Base-by-base conservation (phyloP, 345 rosid species). In the Gossypium anomalum region DNA sequence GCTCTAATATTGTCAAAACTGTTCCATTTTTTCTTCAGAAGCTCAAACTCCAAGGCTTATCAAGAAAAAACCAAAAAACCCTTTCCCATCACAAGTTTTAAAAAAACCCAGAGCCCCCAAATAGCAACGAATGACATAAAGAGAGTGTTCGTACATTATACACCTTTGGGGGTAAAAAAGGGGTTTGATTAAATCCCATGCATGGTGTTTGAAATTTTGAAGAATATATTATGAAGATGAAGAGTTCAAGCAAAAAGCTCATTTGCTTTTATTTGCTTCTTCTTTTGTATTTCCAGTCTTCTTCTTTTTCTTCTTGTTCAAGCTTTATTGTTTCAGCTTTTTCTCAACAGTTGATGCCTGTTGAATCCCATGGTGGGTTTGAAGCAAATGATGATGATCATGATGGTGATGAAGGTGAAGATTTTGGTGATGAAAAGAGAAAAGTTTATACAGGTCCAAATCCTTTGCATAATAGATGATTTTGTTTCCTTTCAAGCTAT, bases 381-480 rank as follows among this genome's bases (percentile, higher is more conserved):
- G 34, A 48, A 63, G 70, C 51, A 14, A 72, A 12, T 38, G 63
- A 9, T 55, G 2, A 74, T 20, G 66, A 43, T 41, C 57, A 23
- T 22, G 7, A 8, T 22, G 61, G 23, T 19, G 27, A 56, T 9
- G 25, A 65, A 19, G 52, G 20, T 53, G 63, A 45, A 66, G 23
- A 22, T 66, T 66, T 66, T 75, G 72, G 65, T 66, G 78, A 66
- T 75, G 78, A 75, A 55, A 75, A 75, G 66, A 75, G 72, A 43
- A 75, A 66, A 65, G 20, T 75, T 69, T 29, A 65, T 2, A 75
- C 78, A 65, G 78, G 78, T 65, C 78, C 78, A 75, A 75, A 75
- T 75, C 78, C 78, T 53, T 65, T 75, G 43, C 78, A 75, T 43
- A 75, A 75, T 66, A 66, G 72, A 66, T 75, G 63, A 75, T 66